Percentiles rank a stretch among this genome's conserved stretches.
These are phyloP conservation scores for Starmerella bombicola DNA, from an alignment of 805 yeast species.

Conservation along the genomic window DNA sequence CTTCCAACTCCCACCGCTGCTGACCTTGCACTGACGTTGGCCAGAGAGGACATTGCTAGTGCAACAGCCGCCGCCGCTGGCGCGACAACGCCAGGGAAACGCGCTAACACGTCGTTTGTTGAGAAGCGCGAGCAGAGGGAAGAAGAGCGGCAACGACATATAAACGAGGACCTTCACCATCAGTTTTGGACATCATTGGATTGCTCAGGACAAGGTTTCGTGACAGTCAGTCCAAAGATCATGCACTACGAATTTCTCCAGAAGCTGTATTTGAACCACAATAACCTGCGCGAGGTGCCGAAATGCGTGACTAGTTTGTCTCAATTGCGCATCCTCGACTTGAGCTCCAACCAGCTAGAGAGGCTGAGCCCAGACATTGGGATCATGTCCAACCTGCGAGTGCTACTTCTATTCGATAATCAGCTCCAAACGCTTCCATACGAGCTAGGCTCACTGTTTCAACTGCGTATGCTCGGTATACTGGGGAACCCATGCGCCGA, in stretches of 20 bases:
- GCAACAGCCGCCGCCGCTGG: conserved; percentile 26
- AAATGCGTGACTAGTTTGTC: conserved; percentile 51
- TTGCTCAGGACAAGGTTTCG: conserved; percentile 76
- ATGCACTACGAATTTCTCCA: conserved; percentile 77
- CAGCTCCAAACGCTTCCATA: conserved; percentile 60
- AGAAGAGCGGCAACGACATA: conserved; percentile 32
- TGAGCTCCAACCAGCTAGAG: conserved; percentile 62
- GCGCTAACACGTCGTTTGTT: conserved; percentile 11
- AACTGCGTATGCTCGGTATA: conserved; percentile 74
- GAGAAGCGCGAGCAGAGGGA: conserved; percentile 30
- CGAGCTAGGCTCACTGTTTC: conserved; percentile 75
- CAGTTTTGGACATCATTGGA: conserved; percentile 94
- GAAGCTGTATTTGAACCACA: conserved; percentile 76
- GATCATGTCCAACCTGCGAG: conserved; percentile 62
- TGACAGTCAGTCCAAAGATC: conserved; percentile 54
- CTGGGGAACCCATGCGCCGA: conserved; percentile 83
- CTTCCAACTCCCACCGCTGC: conserved; percentile 28
- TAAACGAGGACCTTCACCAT: conserved; percentile 35
- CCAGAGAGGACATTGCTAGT: conserved; percentile 22
- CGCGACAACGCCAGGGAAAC: conserved; percentile 17
- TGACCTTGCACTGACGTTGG: conserved; percentile 31
- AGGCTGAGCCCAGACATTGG: conserved; percentile 80
- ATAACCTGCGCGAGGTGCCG: conserved; percentile 60
- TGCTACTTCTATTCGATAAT: conserved; percentile 79
- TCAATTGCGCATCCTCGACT: conserved; percentile 69